Conservation (phyloP, 768 basidiomycete genomes). For the Mrakia frigida region DNA sequence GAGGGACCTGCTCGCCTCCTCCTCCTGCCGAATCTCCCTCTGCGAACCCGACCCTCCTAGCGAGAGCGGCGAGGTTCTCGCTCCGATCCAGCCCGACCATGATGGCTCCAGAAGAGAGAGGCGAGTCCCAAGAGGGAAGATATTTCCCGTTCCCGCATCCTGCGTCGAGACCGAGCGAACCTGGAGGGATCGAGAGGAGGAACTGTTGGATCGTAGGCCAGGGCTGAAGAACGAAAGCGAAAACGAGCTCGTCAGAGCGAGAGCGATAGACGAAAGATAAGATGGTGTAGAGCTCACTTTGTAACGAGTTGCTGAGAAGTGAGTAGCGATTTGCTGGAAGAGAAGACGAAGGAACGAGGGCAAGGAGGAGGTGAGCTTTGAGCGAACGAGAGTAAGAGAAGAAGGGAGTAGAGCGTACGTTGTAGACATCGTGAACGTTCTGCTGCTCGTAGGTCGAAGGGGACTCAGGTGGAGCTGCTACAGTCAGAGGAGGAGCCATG, state of each 20-base stretch:
- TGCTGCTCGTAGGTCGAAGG: slow-evolving; percentile 55
- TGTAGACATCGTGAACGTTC: slow-evolving; percentile 79
- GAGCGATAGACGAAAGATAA: slow-evolving; percentile 5
- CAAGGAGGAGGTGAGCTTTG: not conserved
- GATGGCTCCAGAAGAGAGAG: slow-evolving; percentile 47
- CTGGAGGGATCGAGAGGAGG: slow-evolving; percentile 62
- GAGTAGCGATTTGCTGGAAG: slow-evolving; percentile 62
- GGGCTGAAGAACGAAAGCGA: slow-evolving; percentile 52
- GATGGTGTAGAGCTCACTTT: slow-evolving; percentile 53
- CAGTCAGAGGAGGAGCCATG: slow-evolving; percentile 30
- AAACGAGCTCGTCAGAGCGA: slow-evolving; percentile 1
- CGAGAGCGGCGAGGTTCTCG: slow-evolving; percentile 68
- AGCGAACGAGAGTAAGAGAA: not conserved
- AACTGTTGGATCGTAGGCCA: slow-evolving; percentile 83
- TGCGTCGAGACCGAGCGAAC: slow-evolving; percentile 85
- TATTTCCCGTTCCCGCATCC: slow-evolving; percentile 99
- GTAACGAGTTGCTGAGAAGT: slow-evolving; percentile 85
- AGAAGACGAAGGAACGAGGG: not conserved
- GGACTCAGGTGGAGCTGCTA: slow-evolving; percentile 19
- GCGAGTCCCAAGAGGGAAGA: slow-evolving; percentile 58
- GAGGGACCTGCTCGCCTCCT: not conserved
- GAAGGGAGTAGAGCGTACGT: slow-evolving; percentile 41
- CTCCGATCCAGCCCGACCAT: slow-evolving; percentile 84
- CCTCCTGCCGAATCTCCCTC: not conserved
- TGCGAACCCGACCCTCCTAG: slow-evolving; percentile 55